phyloP scores from a whole-genome alignment of 1,139 yeast species.

The Debaryomycetaceae sp. region DNA sequence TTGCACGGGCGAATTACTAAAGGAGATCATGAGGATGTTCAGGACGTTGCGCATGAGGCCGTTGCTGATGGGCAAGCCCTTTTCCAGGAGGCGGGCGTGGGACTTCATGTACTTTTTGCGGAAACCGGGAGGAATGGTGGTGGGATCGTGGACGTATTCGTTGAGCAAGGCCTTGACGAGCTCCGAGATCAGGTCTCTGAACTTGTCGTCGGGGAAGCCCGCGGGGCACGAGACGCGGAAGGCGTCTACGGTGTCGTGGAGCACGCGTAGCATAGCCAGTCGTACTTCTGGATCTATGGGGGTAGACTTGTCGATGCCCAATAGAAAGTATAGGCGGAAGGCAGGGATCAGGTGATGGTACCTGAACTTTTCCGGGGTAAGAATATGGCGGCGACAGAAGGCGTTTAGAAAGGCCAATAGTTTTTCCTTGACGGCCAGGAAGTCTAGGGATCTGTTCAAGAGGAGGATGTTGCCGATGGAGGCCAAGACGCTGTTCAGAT shows the following conservation, averaged over 20 bases:
- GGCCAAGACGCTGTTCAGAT: slow-evolving; percentile 11
- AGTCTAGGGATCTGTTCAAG: slow-evolving; percentile 15
- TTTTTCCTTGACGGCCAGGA: slow-evolving; percentile 3
- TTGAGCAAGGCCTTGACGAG: slow-evolving; percentile 18
- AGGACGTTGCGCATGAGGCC: background rate
- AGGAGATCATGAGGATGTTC: background rate
- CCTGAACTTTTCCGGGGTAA: slow-evolving; percentile 2
- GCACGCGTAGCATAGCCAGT: slow-evolving; percentile 6
- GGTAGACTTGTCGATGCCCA: slow-evolving; percentile 13
- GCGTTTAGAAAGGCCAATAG: slow-evolving; percentile 4
- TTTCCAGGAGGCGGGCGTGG: background rate
- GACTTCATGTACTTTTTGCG: background rate
- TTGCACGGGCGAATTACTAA: slow-evolving; percentile 8
- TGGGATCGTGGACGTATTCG: slow-evolving; percentile 8
- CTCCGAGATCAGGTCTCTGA: slow-evolving; percentile 12
- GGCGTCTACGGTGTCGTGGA: slow-evolving; percentile 9
- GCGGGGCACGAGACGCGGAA: slow-evolving; percentile 5
- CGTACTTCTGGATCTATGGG: slow-evolving; percentile 3
- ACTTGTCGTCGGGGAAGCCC: slow-evolving; percentile 4
- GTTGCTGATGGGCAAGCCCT: background rate
- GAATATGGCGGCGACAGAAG: background rate
- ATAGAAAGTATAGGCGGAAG: slow-evolving; percentile 17
- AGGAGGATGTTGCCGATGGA: slow-evolving; percentile 17
- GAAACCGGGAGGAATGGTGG: background rate
- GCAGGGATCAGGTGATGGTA: slow-evolving; percentile 12